Conservation (phyloP, 1,284 basidiomycete species). For the Bjerkandera adusta region DNA sequence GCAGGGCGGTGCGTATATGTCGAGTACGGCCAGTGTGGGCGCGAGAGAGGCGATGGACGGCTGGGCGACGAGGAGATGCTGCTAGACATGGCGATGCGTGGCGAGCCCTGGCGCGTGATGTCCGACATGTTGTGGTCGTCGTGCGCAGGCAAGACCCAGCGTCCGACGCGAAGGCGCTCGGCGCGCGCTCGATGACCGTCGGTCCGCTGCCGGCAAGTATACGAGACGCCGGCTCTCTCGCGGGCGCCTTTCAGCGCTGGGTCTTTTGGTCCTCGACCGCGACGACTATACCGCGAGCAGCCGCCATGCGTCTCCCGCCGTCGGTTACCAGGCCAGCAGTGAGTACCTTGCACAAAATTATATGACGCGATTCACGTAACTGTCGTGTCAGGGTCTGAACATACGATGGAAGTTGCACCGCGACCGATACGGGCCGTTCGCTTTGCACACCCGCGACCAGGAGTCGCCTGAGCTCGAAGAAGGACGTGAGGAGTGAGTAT, state of each 20-base stretch:
- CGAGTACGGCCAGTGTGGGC: constrained; percentile 62
- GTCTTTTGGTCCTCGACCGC: no score
- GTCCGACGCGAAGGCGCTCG: background rate
- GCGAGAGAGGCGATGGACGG: constrained; percentile 41
- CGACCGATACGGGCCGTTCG: constrained; percentile 27
- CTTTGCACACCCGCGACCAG: constrained; percentile 20
- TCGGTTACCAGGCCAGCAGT: no score
- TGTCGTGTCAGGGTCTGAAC: no score
- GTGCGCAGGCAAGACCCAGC: no score
- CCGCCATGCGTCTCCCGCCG: no score
- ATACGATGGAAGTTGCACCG: constrained; percentile 12
- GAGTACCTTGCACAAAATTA: no score
- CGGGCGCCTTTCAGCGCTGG: no score
- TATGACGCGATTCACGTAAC: no score
- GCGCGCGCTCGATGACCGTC: background rate
- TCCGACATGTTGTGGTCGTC: constrained; percentile 38
- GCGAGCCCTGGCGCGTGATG: constrained; percentile 38
- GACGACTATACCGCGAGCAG: no score
- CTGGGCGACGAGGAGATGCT: constrained; percentile 40
- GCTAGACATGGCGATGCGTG: constrained; percentile 30
- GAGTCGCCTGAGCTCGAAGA: constrained; percentile 10
- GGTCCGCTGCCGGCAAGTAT: background rate
- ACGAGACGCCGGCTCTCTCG: background rate
- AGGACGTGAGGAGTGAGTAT: constrained; percentile 9
- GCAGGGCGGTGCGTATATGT: constrained; percentile 37